Evolutionary conservation across 1,284 basidiomycete species (phyloP).

Genomic region (Lentinula novae-zelandiae): DNA sequence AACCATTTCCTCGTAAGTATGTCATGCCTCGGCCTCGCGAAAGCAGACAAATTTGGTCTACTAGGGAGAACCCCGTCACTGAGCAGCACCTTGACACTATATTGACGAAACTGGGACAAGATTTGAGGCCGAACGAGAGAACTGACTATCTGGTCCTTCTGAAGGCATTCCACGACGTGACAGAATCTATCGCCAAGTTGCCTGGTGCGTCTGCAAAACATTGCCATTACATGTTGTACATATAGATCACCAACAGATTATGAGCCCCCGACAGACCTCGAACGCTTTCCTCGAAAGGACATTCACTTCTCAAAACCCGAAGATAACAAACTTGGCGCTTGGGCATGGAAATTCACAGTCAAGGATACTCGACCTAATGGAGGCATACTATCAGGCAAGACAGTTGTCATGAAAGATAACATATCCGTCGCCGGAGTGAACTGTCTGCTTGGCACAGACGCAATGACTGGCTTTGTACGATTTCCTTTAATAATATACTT

Average conservation of each 20-base stretch:
- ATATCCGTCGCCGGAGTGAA: constrained; percentile 9
- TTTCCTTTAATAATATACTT: neutral
- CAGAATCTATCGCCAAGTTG: neutral
- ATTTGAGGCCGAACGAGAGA: neutral
- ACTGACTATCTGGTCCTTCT: neutral
- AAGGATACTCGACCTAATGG: constrained; percentile 4
- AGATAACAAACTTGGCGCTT: constrained; percentile 2
- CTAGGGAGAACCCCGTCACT: neutral
- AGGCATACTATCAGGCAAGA: constrained; percentile 2
- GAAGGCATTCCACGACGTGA: neutral
- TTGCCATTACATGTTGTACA: neutral
- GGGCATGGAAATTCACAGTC: constrained; percentile 13
- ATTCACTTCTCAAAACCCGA: constrained; percentile 1
- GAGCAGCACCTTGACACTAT: neutral
- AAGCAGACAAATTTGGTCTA: neutral
- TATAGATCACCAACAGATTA: neutral
- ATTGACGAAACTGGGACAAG: neutral
- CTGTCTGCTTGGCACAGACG: constrained; percentile 11
- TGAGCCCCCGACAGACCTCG: constrained; percentile 3
- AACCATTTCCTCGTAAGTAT: neutral
- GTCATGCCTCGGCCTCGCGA: no score
- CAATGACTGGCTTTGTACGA: constrained; percentile 9
- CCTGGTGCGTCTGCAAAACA: constrained; percentile 1
- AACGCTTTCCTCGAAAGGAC: constrained; percentile 9
- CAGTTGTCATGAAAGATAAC: constrained; percentile 9